Conservation (phyloP, 2,329 filamentous ascomycete genomes). For the Claviceps capensis region DNA sequence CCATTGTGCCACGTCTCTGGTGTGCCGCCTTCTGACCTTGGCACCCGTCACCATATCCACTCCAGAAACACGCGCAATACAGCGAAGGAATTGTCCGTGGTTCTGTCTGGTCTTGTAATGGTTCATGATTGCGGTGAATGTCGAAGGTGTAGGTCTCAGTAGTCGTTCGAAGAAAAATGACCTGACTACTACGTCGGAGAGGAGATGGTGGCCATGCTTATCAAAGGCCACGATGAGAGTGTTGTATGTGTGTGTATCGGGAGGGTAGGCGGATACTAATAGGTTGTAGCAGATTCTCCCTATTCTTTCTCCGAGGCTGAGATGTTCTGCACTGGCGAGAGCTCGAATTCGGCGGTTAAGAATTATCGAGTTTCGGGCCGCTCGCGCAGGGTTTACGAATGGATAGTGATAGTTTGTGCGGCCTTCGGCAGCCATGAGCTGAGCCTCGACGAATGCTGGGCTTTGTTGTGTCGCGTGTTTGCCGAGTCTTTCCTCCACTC, state of each 20-base stretch:
- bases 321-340: slow-evolving; percentile 12
- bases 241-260: slow-evolving; percentile 58
- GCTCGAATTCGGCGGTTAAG: slow-evolving; percentile 19
- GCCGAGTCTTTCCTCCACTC: slow-evolving; percentile 13
- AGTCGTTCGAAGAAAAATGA: slow-evolving; percentile 32
- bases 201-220: slow-evolving; percentile 30
- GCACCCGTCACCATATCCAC: slow-evolving; percentile 25
- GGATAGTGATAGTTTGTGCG: slow-evolving; percentile 14
- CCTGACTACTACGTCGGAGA: slow-evolving; percentile 40
- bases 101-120: slow-evolving; percentile 33
- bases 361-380: slow-evolving; percentile 11
- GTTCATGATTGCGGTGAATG: slow-evolving; percentile 33
- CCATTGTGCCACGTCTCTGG: slow-evolving; percentile 17
- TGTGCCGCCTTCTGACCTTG: slow-evolving; percentile 22
- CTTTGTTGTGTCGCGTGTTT: slow-evolving; percentile 8
- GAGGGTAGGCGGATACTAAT: slow-evolving; percentile 44
- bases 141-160: slow-evolving; percentile 34
- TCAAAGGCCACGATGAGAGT: slow-evolving; percentile 54
- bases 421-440: slow-evolving; percentile 8
- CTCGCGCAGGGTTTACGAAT: slow-evolving; percentile 14
- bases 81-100: slow-evolving; percentile 27
- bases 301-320: slow-evolving; percentile 20
- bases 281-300: slow-evolving; percentile 49
- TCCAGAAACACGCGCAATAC: slow-evolving; percentile 32
- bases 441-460: slow-evolving; percentile 18